These are phyloP conservation scores for Phytophthora chlamydospora DNA, from an alignment of 352 stramenopile genomes.

Conservation along the genomic window DNA sequence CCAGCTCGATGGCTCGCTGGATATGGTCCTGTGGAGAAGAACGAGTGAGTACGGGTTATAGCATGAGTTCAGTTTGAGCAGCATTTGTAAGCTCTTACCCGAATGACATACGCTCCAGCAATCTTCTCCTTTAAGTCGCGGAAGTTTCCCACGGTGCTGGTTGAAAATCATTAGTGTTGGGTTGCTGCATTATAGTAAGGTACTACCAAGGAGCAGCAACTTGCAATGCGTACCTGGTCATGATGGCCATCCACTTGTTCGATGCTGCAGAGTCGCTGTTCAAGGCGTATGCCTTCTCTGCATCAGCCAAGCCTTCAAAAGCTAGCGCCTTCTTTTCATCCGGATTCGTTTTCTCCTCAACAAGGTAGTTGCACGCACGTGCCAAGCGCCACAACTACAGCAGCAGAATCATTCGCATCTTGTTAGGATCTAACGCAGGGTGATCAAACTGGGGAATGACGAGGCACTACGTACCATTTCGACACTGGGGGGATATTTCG, in stretches of 20 bases:
- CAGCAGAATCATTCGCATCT: not conserved
- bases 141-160: slow-evolving; percentile 64
- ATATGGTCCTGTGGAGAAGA: slow-evolving; percentile 52
- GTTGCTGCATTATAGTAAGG: too few relatives aligned
- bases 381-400: slow-evolving; percentile 67
- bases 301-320: slow-evolving; percentile 56
- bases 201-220: too few relatives aligned
- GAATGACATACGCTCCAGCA: slow-evolving; percentile 68
- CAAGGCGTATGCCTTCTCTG: slow-evolving; percentile 56
- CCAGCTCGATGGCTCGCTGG: slow-evolving; percentile 72
- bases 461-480: slow-evolving; percentile 48
- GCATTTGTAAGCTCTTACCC: slow-evolving; percentile 28
- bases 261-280: slow-evolving; percentile 53
- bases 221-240: slow-evolving; percentile 46
- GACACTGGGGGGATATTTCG: slow-evolving; percentile 44
- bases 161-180: not conserved
- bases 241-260: slow-evolving; percentile 84
- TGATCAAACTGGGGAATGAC: not conserved
- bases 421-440: too few relatives aligned
- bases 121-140: slow-evolving; percentile 75
- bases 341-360: slow-evolving; percentile 42
- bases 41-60: not conserved
- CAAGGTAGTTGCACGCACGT: slow-evolving; percentile 64
- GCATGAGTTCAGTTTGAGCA: not conserved
- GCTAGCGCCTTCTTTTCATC: slow-evolving; percentile 67